Evolutionary conservation across 2,329 filamentous ascomycete genomes (phyloP).

Genomic region (Fusarium palustre): DNA sequence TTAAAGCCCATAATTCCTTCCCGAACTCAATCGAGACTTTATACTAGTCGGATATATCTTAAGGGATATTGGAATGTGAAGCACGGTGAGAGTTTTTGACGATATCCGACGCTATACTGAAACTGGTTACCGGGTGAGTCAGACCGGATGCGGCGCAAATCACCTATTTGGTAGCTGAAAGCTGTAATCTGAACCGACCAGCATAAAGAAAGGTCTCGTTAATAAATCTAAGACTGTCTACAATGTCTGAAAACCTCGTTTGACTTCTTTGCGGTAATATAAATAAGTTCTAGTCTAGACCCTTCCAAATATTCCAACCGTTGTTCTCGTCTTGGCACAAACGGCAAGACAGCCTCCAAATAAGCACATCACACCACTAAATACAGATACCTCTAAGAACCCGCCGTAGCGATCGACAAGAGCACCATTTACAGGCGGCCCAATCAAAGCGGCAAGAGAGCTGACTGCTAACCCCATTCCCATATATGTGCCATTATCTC

Average conservation of each 20-base stretch:
- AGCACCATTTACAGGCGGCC: constrained; percentile 49
- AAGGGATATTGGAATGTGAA: neutral
- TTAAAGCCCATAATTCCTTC: no score
- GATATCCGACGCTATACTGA: constrained; percentile 1
- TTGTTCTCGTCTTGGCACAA: constrained; percentile 20
- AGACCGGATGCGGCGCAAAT: neutral
- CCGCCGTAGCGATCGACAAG: constrained; percentile 54
- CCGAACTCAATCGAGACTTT: neutral
- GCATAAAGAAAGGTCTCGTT: no score
- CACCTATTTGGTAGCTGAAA: no score
- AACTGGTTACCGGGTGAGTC: constrained; percentile 14
- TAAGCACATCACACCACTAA: constrained; percentile 40
- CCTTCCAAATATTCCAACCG: constrained; percentile 15
- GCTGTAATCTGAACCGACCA: no score
- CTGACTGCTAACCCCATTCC: constrained; percentile 62
- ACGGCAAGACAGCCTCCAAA: constrained; percentile 34
- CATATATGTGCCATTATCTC: constrained; percentile 64
- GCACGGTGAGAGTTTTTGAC: no score
- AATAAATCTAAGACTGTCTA: no score
- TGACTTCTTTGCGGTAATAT: neutral
- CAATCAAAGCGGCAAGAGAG: constrained; percentile 60
- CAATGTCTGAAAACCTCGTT: no score
- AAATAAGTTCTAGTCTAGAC: neutral
- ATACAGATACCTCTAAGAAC: constrained; percentile 43
- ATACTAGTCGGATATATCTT: neutral